phyloP scores from a whole-genome alignment of 495 filamentous ascomycete genomes.

The Daldinia caldariorum region DNA sequence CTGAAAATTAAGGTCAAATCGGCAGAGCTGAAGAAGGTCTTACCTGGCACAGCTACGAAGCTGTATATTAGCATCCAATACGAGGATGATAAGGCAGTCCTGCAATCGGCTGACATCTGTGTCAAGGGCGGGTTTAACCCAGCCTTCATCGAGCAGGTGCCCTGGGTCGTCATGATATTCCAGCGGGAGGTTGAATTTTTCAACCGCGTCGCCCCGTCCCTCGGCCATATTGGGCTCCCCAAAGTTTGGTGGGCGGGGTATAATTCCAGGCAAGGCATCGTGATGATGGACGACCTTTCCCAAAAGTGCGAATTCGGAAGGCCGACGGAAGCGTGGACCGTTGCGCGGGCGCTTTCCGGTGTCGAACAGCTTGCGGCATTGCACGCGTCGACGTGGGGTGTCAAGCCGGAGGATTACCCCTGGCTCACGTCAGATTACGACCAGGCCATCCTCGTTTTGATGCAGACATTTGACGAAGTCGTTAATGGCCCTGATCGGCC shows the following conservation, averaged over 20 bases:
- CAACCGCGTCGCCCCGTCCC: slow-evolving; percentile 37
- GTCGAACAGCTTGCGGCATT: slow-evolving; percentile 46
- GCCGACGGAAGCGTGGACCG: slow-evolving; percentile 34
- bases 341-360: slow-evolving; percentile 35
- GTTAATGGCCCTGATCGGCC: slow-evolving; percentile 35
- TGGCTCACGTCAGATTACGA: slow-evolving; percentile 47
- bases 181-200: slow-evolving; percentile 48
- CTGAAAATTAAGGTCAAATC: slow-evolving; percentile 42
- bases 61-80: slow-evolving; percentile 44
- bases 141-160: slow-evolving; percentile 30
- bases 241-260: slow-evolving; percentile 42
- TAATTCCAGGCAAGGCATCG: slow-evolving; percentile 42
- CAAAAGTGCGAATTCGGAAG: slow-evolving; percentile 36
- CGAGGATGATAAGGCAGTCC: slow-evolving; percentile 13
- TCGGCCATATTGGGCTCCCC: slow-evolving; percentile 41
- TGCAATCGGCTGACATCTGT: slow-evolving; percentile 38
- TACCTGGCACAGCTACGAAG: slow-evolving; percentile 43
- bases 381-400: slow-evolving; percentile 47
- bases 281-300: slow-evolving; percentile 45
- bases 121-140: slow-evolving; percentile 48
- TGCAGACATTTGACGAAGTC: slow-evolving; percentile 37
- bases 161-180: slow-evolving; percentile 35
- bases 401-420: slow-evolving; percentile 34
- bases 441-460: slow-evolving; percentile 36
- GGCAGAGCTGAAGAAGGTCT: slow-evolving; percentile 23